Base-by-base conservation (phyloP, 2,329 filamentous ascomycete species). In the Cladosporium velox region DNA sequence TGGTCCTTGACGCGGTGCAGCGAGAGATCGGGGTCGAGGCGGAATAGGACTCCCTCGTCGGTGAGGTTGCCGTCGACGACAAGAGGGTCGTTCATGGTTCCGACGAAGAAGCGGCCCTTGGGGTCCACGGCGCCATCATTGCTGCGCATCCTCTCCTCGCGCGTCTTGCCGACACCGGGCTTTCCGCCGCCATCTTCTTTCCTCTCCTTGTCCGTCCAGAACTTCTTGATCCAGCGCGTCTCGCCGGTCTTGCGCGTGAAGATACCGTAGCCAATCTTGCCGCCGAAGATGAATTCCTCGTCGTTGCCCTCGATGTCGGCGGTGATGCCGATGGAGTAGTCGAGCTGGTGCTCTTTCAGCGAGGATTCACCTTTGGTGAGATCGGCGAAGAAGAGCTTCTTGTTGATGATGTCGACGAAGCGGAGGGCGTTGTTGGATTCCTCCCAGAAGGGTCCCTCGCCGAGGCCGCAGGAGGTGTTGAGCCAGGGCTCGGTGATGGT, bases 81-180 rank as follows among this genome's bases (percentile, higher is more conserved):
- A 0, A 69, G 68, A n/a, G 91, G 90, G 74, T 96, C 92, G 69
- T 92, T 95, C 91, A 97, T 96, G 68, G 87, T 87, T 8, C 92
- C 92, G 6, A 93, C 83, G 90, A 92, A 96, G 79, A 94, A 95
- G 38, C 92, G 84, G 35, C 93, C 93, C 68, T 88, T 85, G 30
- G 88, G 88, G 75, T 97, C 93, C 61, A 91, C 88, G 5, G 88
- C 90, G 57, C 93, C 93, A 75, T 97, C 93, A 75, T 97, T 97
- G 77, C 84, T 85, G 64, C 90, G 85, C 76, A 91, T 82, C 26
- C 88, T 65, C 34, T 71, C 70, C 69, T 73, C 67, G 26, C 70
- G 67, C 28, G 66, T 71, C 67, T 69, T 73, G 79, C 76, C 85
- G 80, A 69, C 68, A 15, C 67, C 67, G 4, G 71, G 70, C 66